These are phyloP conservation scores for Boletus insuetus DNA, from an alignment of 768 basidiomycete genomes.

Conservation along the genomic window DNA sequence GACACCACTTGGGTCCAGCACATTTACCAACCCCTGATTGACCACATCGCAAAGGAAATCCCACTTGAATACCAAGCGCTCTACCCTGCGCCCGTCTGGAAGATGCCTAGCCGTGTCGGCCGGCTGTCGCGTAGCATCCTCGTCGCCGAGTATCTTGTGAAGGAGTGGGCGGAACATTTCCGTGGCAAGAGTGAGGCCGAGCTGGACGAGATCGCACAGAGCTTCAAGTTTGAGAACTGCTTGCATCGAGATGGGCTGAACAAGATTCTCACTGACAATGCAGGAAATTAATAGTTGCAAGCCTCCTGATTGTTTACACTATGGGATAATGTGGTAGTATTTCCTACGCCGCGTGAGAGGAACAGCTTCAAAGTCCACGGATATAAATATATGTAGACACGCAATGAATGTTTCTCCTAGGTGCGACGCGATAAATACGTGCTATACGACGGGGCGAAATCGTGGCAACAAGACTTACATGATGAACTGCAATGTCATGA, in stretches of 20 bases:
- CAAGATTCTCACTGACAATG: conserved; percentile 45
- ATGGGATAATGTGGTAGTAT: too few species aligned
- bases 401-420: too few species aligned
- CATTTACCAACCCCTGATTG: conserved; percentile 62
- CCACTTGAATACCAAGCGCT: conserved; percentile 49
- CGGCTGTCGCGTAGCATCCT: conserved; percentile 66
- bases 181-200: conserved; percentile 54
- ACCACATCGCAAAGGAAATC: conserved; percentile 59
- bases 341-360: too few species aligned
- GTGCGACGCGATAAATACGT: neutral
- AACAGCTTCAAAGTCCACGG: too few species aligned
- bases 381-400: too few species aligned
- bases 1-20: conserved; percentile 54
- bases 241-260: conserved; percentile 66
- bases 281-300: conserved; percentile 16
- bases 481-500: too few species aligned
- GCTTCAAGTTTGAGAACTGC: conserved; percentile 72
- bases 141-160: conserved; percentile 65
- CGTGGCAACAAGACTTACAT: neutral
- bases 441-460: neutral
- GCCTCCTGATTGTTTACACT: too few species aligned
- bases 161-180: conserved; percentile 74
- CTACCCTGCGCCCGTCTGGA: conserved; percentile 68
- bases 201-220: conserved; percentile 70
- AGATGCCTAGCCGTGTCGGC: conserved; percentile 49